A percentile compares a stretch with the other conserved stretches of the same genome.
These are phyloP conservation scores for Pneumocystis murina DNA, from an alignment of 1,139 yeast species.

Conservation along the genomic window DNA sequence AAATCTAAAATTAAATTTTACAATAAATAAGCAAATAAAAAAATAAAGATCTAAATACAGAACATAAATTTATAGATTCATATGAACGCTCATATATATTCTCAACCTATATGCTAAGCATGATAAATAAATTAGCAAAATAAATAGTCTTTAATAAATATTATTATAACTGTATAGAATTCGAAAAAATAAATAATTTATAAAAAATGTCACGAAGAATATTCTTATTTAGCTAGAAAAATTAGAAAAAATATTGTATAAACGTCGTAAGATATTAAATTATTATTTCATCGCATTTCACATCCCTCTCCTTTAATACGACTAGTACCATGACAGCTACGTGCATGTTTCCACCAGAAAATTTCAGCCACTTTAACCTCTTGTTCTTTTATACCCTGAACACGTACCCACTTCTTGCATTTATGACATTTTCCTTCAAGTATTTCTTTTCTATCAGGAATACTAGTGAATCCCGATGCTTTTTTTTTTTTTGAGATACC, in stretches of 20 bases:
- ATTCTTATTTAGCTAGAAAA: neutral
- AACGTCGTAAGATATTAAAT: neutral
- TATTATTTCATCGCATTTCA: constrained; percentile 5
- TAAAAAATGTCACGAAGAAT: neutral
- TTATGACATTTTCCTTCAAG: constrained; percentile 13
- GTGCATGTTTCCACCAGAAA: constrained; percentile 15
- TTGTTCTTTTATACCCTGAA: constrained; percentile 11
- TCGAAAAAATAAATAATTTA: neutral
- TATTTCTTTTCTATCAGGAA: constrained; percentile 10
- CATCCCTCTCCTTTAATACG: constrained; percentile 8
- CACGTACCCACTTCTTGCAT: constrained; percentile 11
- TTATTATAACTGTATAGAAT: neutral
- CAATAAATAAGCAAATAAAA: neutral
- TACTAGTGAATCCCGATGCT: constrained; percentile 1
- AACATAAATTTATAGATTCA: neutral
- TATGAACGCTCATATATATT: neutral
- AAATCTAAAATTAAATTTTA: neutral
- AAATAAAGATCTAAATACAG: neutral
- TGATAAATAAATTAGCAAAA: neutral
- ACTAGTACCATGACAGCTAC: constrained; percentile 6
- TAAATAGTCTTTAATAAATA: neutral
- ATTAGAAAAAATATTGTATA: neutral
- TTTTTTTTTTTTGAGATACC: constrained; percentile 3
- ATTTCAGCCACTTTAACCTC: constrained; percentile 13
- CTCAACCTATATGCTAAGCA: neutral